Percentiles rank a stretch among this genome's conserved stretches.
These are phyloP conservation scores for Lichtheimia ramosa DNA, from an alignment of 371 early-diverging fungal species.

Conservation along the genomic window DNA sequence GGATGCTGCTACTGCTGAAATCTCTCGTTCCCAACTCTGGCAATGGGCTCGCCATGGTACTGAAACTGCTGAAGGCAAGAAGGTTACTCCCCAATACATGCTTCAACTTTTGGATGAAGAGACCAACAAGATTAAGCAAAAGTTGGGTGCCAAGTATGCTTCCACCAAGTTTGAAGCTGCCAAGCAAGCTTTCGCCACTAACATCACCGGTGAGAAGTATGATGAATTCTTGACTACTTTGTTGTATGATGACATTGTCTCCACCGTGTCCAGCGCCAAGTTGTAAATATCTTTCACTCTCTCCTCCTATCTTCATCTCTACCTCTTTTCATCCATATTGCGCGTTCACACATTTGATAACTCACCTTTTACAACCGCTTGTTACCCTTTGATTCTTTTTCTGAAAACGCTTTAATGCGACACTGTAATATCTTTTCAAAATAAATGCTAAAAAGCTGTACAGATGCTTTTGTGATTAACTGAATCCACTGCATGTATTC, in stretches of 20 bases:
- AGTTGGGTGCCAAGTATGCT: constrained; percentile 63
- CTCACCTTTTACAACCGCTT: not conserved
- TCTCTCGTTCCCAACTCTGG: constrained; percentile 94
- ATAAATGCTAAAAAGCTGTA: too few relatives aligned
- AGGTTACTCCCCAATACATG: constrained; percentile 75
- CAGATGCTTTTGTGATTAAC: too few relatives aligned
- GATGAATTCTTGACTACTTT: constrained; percentile 89
- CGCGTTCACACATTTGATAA: not conserved
- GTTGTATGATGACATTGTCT: constrained; percentile 72
- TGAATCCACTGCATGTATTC: too few relatives aligned
- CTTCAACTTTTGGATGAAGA: constrained; percentile 86
- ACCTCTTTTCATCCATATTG: not conserved
- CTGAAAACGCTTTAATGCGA: too few relatives aligned
- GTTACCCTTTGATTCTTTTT: too few relatives aligned
- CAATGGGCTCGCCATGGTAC: constrained; percentile 94
- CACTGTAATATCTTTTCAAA: too few relatives aligned
- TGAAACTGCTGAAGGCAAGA: constrained; percentile 78
- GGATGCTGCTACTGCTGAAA: constrained; percentile 89
- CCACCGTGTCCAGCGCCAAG: constrained; percentile 9
- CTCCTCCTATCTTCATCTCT: not conserved
- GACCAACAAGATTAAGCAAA: constrained; percentile 62
- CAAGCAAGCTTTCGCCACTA: constrained; percentile 70
- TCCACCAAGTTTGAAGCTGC: constrained; percentile 74
- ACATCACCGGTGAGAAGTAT: constrained; percentile 76
- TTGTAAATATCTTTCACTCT: constrained; percentile 12